A percentile compares a stretch with the other conserved stretches of the same genome.
Evolutionary conservation across 2,329 filamentous ascomycete species (phyloP).

Genomic region (Dothideomycetidae sp.): DNA sequence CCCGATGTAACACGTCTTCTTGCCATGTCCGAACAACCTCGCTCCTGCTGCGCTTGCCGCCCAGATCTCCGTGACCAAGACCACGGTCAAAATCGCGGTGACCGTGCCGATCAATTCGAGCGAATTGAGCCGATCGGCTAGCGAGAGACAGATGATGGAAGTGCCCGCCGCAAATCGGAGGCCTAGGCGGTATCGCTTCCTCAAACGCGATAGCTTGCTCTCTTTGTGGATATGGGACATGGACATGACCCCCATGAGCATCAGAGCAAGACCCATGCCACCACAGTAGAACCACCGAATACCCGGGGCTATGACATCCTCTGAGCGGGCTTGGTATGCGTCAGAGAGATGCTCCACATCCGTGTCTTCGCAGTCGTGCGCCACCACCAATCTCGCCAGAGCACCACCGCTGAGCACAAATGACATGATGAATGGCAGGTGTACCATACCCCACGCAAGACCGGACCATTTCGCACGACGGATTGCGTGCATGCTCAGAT

Average conservation of each 20-base stretch:
- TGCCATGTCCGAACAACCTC: conserved; percentile 12
- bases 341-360: conserved; percentile 37
- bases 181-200: conserved; percentile 37
- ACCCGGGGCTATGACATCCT: conserved; percentile 36
- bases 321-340: conserved; percentile 36
- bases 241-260: conserved; percentile 42
- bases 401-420: conserved; percentile 47
- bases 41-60: conserved; percentile 14
- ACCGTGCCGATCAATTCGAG: conserved; percentile 26
- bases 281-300: conserved; percentile 51
- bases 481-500: conserved; percentile 47
- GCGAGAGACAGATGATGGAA: conserved; percentile 41
- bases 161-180: conserved; percentile 38
- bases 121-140: conserved; percentile 26
- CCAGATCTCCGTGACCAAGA: conserved; percentile 24
- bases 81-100: conserved; percentile 24
- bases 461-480: conserved; percentile 32
- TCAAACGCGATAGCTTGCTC: conserved; percentile 34
- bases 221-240: conserved; percentile 42
- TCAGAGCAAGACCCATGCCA: conserved; percentile 43
- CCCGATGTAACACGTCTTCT: conserved; percentile 18
- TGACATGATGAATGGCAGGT: conserved; percentile 49
- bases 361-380: conserved; percentile 39
- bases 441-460: conserved; percentile 40
- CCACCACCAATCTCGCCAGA: conserved; percentile 44